Evolutionary conservation across 331 rosid genomes (phyloP).

Genomic region (Rosa hybrid): DNA sequence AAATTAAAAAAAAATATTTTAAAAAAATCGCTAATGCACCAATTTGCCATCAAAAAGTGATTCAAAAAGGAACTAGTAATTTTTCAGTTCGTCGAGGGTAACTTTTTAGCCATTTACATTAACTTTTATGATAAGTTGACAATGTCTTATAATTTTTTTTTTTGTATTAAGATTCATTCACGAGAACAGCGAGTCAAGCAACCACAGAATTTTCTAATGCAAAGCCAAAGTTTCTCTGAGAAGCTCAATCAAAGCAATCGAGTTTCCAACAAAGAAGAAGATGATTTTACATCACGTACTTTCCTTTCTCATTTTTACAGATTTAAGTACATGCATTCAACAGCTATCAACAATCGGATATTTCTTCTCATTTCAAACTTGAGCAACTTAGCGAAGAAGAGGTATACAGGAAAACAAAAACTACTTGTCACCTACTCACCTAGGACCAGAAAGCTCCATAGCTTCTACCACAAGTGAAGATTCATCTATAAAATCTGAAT

Average conservation of each 20-base stretch:
- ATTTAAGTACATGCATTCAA: conserved; percentile 48
- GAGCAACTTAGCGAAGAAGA: conserved; percentile 22
- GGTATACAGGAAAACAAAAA: conserved; percentile 29
- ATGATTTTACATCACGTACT: conserved; percentile 42
- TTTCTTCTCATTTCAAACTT: conserved; percentile 33
- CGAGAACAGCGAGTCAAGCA: neutral
- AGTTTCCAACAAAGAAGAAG: conserved; percentile 32
- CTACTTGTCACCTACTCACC: conserved; percentile 77
- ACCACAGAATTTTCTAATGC: conserved; percentile 7
- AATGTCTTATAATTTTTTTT: neutral
- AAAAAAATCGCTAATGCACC: too few relatives aligned
- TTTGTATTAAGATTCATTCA: neutral
- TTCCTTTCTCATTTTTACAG: conserved; percentile 49
- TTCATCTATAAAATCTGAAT: conserved; percentile 90
- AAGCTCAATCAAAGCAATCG: conserved; percentile 35
- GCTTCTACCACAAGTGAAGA: conserved; percentile 91
- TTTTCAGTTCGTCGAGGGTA: too few relatives aligned
- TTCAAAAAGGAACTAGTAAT: too few relatives aligned
- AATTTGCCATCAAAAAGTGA: too few relatives aligned
- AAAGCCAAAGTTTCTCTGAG: conserved; percentile 14
- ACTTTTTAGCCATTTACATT: too few relatives aligned
- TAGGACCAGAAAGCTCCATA: conserved; percentile 99
- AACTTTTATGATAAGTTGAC: too few relatives aligned
- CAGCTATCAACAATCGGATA: conserved; percentile 53
- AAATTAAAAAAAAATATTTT: too few relatives aligned